These are phyloP conservation scores for Amorphotheca resinae DNA, from an alignment of 495 filamentous ascomycete genomes.

Conservation along the genomic window DNA sequence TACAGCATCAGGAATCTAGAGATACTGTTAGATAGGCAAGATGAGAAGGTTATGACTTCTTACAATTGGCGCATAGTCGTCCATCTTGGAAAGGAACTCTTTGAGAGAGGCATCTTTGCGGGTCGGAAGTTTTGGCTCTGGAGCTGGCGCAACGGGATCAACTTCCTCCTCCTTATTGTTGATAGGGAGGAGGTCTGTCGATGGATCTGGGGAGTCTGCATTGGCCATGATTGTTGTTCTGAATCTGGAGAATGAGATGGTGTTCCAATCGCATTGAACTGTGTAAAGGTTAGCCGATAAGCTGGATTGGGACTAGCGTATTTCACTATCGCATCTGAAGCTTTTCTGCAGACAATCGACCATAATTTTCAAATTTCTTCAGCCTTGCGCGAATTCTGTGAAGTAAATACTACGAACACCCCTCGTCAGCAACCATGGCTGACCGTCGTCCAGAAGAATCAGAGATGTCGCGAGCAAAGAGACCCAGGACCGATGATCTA, in stretches of 20 bases:
- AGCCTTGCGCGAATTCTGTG: slow-evolving; percentile 9
- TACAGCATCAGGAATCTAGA: slow-evolving; percentile 90
- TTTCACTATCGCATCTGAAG: not conserved
- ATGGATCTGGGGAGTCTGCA: slow-evolving; percentile 19
- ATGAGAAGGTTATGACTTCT: slow-evolving; percentile 19
- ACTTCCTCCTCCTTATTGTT: slow-evolving; percentile 13
- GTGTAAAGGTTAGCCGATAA: not conserved
- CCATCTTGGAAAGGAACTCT: slow-evolving; percentile 91
- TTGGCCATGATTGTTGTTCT: slow-evolving; percentile 16
- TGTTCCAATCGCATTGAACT: not conserved
- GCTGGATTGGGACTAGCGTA: not conserved
- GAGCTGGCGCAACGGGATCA: slow-evolving; percentile 18
- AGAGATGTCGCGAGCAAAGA: slow-evolving; percentile 29
- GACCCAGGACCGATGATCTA: slow-evolving; percentile 28
- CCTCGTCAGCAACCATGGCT: slow-evolving; percentile 24
- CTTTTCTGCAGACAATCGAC: not conserved
- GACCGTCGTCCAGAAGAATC: slow-evolving; percentile 27
- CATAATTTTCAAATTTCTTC: not conserved
- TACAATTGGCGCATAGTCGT: slow-evolving; percentile 96
- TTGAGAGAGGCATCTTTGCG: slow-evolving; percentile 85
- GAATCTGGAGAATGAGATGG: not conserved
- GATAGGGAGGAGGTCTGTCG: slow-evolving; percentile 16
- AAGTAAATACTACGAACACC: slow-evolving; percentile 13
- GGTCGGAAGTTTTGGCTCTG: slow-evolving; percentile 40
- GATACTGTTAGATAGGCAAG: not conserved